phyloP scores from a whole-genome alignment of 106 monocot species.

The Xerophyta viscosa region DNA sequence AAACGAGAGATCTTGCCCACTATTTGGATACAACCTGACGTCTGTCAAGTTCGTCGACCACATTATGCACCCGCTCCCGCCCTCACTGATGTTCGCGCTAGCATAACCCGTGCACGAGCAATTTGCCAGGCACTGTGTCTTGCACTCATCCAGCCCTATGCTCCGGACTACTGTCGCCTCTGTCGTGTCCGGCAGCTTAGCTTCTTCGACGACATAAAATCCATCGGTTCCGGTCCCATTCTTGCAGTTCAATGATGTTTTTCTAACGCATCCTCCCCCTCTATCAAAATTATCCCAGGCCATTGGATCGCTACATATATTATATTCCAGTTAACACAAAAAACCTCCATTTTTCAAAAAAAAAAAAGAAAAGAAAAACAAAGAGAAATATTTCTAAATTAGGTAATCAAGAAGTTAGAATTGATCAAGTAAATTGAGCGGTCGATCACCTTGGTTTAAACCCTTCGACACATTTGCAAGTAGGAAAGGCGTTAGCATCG shows the following conservation, averaged over 20 bases:
- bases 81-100: neutral
- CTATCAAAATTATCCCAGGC: no score
- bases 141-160: conserved; percentile 36
- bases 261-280: neutral
- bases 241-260: neutral
- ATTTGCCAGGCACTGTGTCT: conserved; percentile 23
- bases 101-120: conserved; percentile 29
- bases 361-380: no score
- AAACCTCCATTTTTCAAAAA: no score
- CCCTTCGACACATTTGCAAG: no score
- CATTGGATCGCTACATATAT: no score
- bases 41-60: conserved; percentile 7
- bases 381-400: no score
- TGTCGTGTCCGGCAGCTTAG: conserved; percentile 5
- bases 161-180: conserved; percentile 18
- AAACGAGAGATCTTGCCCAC: conserved; percentile 8
- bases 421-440: no score
- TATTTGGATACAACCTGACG: neutral
- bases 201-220: neutral
- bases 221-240: neutral
- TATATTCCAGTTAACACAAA: no score
- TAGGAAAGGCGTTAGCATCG: no score
- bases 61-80: conserved; percentile 12
- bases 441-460: no score
- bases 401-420: no score